Percentiles rank a stretch among this genome's conserved stretches.
phyloP scores from a whole-genome alignment of 257 asterid genomes.

The Cruciata laevipes region DNA sequence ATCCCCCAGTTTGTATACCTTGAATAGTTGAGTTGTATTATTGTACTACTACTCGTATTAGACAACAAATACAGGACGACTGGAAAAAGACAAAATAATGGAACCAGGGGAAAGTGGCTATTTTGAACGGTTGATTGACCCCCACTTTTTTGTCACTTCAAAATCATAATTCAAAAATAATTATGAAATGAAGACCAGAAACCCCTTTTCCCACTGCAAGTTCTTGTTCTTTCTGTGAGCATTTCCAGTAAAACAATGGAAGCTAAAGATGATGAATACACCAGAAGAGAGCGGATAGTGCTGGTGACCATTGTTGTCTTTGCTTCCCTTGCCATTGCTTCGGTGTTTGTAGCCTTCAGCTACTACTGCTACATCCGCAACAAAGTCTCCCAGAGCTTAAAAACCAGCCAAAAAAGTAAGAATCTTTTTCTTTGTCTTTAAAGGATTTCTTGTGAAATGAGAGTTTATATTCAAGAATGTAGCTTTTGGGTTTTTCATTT shows the following conservation, averaged over 20 bases:
- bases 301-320: conserved; percentile 41
- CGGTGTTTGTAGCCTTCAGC: conserved; percentile 48
- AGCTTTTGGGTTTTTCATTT: not conserved
- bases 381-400: conserved; percentile 57
- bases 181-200: not conserved
- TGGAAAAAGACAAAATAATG: conserved; percentile 18
- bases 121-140: not conserved
- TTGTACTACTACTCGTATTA: not conserved
- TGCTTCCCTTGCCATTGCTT: conserved; percentile 60
- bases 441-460: not conserved
- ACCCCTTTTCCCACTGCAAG: not conserved
- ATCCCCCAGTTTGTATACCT: too few species aligned
- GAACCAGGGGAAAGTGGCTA: conserved; percentile 14
- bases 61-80: not conserved
- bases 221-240: not conserved
- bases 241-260: conserved; percentile 32
- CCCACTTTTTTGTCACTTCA: conserved; percentile 15
- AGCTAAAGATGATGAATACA: conserved; percentile 40
- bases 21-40: not conserved
- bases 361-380: conserved; percentile 69
- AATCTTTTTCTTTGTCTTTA: not conserved
- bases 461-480: not conserved
- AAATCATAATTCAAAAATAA: not conserved
- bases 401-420: conserved; percentile 44
- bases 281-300: conserved; percentile 48